phyloP scores from a whole-genome alignment of 2,329 filamentous ascomycete genomes.

The Sclerotinia nivalis region DNA sequence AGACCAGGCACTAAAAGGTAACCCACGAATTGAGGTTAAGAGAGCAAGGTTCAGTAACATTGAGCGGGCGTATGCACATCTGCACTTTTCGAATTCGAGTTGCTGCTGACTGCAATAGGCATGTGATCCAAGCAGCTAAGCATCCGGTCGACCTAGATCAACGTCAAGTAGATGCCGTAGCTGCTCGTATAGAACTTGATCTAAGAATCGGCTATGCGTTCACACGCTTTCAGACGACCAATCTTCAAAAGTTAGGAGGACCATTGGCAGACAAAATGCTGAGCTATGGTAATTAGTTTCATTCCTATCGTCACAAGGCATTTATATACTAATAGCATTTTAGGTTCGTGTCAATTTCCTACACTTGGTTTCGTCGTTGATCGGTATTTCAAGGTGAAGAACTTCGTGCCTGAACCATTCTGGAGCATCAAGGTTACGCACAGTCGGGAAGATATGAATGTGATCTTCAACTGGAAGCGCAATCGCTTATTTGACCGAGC shows the following conservation, averaged over 20 bases:
- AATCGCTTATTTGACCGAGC: conserved; percentile 86
- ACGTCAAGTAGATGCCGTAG: conserved; percentile 81
- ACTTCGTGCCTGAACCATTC: conserved; percentile 89
- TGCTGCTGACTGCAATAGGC: conserved; percentile 51
- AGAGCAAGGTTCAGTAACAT: conserved; percentile 95
- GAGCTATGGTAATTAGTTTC: conserved; percentile 70
- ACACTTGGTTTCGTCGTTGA: conserved; percentile 97
- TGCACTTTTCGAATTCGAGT: background rate
- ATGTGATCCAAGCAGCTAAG: conserved; percentile 81
- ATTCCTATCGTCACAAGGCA: background rate
- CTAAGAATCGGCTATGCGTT: conserved; percentile 90
- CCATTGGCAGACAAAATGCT: conserved; percentile 58
- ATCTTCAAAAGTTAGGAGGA: conserved; percentile 70
- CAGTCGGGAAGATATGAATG: conserved; percentile 72
- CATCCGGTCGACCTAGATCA: conserved; percentile 79
- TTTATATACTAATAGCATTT: conserved; percentile 24
- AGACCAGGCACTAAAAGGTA: conserved; percentile 73
- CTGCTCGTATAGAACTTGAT: conserved; percentile 88
- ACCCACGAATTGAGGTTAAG: conserved; percentile 73
- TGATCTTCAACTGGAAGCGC: conserved; percentile 81
- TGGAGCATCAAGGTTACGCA: conserved; percentile 90
- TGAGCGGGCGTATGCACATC: conserved; percentile 70
- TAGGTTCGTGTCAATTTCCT: conserved; percentile 91
- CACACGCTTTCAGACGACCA: conserved; percentile 81
- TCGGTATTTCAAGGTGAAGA: conserved; percentile 88